A percentile compares a stretch with the other conserved stretches of the same genome.
Conservation (phyloP, 2,329 filamentous ascomycete species). For the Aspergillus japonicus region DNA sequence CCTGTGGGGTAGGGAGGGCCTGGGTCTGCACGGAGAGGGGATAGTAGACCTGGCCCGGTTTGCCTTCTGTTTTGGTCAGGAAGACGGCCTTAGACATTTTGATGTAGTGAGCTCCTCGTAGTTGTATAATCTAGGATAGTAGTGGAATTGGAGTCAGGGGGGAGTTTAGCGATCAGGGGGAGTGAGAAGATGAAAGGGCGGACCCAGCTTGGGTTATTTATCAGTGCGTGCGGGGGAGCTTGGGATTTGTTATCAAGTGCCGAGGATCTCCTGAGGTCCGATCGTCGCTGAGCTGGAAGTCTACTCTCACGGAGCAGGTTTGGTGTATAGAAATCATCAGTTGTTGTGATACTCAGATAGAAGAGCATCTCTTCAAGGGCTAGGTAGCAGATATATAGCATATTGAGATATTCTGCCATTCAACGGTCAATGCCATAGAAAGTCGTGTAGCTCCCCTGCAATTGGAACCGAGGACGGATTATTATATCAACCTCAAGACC, state of each 20-base stretch:
- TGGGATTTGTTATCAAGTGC: neutral
- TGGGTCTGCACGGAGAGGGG: slow-evolving; percentile 56
- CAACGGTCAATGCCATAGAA: too few species aligned
- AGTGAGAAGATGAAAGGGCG: neutral
- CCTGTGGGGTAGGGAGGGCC: slow-evolving; percentile 62
- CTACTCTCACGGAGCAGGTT: too few species aligned
- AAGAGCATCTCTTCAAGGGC: too few species aligned
- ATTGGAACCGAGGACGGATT: too few species aligned
- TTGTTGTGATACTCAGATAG: too few species aligned
- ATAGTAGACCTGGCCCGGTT: slow-evolving; percentile 67
- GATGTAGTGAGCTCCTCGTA: neutral
- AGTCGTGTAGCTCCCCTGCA: too few species aligned
- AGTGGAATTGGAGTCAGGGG: too few species aligned
- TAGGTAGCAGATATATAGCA: too few species aligned
- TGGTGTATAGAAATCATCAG: too few species aligned
- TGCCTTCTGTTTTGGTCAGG: slow-evolving; percentile 59
- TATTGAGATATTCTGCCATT: too few species aligned
- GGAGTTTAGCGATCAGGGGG: neutral
- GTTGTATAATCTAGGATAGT: too few species aligned
- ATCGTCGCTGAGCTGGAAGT: neutral
- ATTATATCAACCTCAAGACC: too few species aligned
- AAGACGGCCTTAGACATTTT: slow-evolving; percentile 48
- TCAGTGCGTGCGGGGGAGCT: neutral
- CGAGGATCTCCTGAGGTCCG: neutral
- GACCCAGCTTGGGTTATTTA: neutral